These are phyloP conservation scores for Calonectria ilicicola DNA, from an alignment of 2,329 filamentous ascomycete species.

Conservation along the genomic window DNA sequence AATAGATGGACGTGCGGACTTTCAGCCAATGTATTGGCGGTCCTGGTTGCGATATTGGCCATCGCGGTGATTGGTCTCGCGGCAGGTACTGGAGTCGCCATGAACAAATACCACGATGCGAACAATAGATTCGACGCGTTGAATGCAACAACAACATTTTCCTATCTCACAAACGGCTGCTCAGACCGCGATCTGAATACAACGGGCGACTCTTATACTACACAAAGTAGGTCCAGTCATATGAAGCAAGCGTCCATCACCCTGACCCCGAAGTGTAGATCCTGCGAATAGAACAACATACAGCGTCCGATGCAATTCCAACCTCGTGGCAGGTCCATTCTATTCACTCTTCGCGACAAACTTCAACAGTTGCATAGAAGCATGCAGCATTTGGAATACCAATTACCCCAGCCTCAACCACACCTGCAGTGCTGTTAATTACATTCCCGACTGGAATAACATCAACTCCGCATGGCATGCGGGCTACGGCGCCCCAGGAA, in stretches of 20 bases:
- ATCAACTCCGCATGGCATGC: neutral
- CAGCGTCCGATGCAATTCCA: neutral
- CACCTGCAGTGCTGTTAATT: neutral
- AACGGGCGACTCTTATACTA: neutral
- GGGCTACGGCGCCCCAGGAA: neutral
- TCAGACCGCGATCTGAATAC: neutral
- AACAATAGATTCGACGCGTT: neutral
- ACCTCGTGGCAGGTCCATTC: neutral
- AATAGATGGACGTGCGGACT: neutral
- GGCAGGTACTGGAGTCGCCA: neutral
- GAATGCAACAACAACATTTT: neutral
- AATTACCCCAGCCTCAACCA: neutral
- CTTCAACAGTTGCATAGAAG: conserved; percentile 5
- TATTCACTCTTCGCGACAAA: neutral
- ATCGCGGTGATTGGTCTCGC: neutral
- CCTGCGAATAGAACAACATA: neutral
- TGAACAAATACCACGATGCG: neutral
- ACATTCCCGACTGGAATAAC: neutral
- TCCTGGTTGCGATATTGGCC: neutral
- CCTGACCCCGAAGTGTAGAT: neutral
- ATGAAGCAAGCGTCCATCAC: too few relatives aligned
- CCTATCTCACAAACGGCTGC: neutral
- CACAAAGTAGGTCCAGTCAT: neutral
- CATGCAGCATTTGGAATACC: neutral
- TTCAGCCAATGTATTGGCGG: neutral